A percentile compares a stretch with the other conserved stretches of the same genome.
These are phyloP conservation scores for Trypanosoma mega DNA, from an alignment of 208 protist genomes.

Conservation along the genomic window DNA sequence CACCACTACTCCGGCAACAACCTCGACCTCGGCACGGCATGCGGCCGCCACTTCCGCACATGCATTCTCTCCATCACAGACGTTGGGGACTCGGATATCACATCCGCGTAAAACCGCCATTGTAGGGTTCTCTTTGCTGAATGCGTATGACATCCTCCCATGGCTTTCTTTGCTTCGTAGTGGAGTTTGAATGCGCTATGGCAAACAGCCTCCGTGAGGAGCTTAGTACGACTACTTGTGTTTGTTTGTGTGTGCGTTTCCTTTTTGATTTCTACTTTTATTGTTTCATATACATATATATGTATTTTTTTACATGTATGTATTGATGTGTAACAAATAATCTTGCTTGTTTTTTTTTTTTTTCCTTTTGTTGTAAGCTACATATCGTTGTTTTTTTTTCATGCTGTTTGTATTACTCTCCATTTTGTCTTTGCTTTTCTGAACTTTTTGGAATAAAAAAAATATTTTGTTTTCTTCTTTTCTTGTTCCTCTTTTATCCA, in stretches of 20 bases:
- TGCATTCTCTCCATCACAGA: slow-evolving; percentile 97
- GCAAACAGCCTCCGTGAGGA: background rate
- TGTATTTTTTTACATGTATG: background rate
- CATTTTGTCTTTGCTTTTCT: slow-evolving; percentile 5
- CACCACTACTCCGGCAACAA: slow-evolving; percentile 99
- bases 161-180: too few species aligned
- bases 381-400: slow-evolving; percentile 4
- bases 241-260: background rate
- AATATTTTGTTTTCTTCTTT: slow-evolving; percentile 4
- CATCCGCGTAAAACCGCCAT: slow-evolving; percentile 60
- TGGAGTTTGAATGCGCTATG: too few species aligned
- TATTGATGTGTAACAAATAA: too few species aligned
- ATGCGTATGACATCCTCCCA: too few species aligned
- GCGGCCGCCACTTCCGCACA: slow-evolving; percentile 98
- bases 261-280: slow-evolving; percentile 9
- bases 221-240: background rate
- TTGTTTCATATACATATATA: background rate
- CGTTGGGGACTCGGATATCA: slow-evolving; percentile 96
- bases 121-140: too few species aligned
- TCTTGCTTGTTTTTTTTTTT: slow-evolving; percentile 24
- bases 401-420: slow-evolving; percentile 2
- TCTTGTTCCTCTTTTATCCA: background rate
- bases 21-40: slow-evolving; percentile 99
- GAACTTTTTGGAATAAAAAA: background rate
- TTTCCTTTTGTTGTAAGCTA: slow-evolving; percentile 4